phyloP scores from a whole-genome alignment of 73 alveolate genomes.

The Paramecium octaurelia region DNA sequence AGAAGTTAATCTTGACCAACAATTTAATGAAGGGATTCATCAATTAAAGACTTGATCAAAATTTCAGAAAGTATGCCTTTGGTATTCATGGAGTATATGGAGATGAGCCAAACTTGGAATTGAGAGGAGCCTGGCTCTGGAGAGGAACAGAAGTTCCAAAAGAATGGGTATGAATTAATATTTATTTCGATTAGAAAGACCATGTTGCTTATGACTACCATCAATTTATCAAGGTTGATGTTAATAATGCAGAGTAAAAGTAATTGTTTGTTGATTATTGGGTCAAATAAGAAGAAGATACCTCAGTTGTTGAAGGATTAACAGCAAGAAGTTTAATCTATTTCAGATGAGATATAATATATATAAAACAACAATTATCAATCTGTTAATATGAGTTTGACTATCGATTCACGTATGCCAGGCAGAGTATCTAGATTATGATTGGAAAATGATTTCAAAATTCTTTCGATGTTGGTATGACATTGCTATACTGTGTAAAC shows the following conservation, averaged over 20 bases:
- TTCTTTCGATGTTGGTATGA: neutral
- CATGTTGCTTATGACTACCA: neutral
- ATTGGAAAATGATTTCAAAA: neutral
- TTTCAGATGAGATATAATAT: neutral
- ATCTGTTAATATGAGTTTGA: neutral
- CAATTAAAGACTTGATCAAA: conserved; percentile 66
- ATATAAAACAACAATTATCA: neutral
- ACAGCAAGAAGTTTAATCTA: neutral
- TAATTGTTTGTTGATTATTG: neutral
- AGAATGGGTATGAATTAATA: conserved; percentile 60
- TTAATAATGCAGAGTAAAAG: neutral
- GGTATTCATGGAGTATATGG: conserved; percentile 90
- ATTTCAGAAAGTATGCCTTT: conserved; percentile 78
- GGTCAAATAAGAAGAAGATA: neutral
- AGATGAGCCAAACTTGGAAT: conserved; percentile 86
- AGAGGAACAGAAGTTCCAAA: conserved; percentile 87
- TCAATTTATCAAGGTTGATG: neutral
- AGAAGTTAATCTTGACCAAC: conserved; percentile 65
- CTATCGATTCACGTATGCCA: neutral
- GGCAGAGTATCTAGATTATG: neutral
- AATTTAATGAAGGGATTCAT: conserved; percentile 76
- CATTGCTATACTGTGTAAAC: neutral
- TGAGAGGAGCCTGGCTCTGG: conserved; percentile 93
- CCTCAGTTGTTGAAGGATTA: neutral
- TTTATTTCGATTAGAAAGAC: neutral